Evolutionary conservation across 805 yeast genomes (phyloP), one percentile per base, ranked within the genome.

Genomic region (Geotrichum ghanense): DNA sequence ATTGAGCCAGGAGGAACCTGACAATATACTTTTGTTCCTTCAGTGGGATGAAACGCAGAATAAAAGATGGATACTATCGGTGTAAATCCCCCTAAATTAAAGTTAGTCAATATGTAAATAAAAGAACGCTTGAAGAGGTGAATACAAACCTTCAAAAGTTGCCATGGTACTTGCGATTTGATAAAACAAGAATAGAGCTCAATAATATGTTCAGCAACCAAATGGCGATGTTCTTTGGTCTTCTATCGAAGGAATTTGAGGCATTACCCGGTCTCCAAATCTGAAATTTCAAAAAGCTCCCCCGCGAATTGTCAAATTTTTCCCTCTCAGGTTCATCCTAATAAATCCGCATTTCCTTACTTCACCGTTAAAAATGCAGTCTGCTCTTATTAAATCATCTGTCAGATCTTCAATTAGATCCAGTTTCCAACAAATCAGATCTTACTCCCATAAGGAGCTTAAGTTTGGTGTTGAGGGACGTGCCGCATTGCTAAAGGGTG

Each of bases 401-500:
- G 42, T 46, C 34, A 44, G 53, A 41, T 42, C 51, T 21, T 49
- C 53, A 22, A 44, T 23, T 31, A 44, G 48, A 34, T 42, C 49
- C 26, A 23, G 52, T 27, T 51, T 50, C 37, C 54, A 56, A 22
- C 53, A 54, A 43, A 64, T 64, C 46, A 66, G 70, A 47, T 46
- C 51, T 51, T 61, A 58, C 53, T 61, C 67, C 40, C 95, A 89
- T 78, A 92, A 92, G 71, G 97, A 90, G 65, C 76, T 90, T 63
- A 87, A 84, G 70, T 92, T 92, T 63, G 97, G 97, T 51, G 95
- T 90, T 51, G 96, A 89, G 64, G 97, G 96, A 57, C 80, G 98
- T 68, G 95, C 97, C 44, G 87, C 97, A 39, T 72, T 90, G 17
- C 72, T 92, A 57, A 83, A 78, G 62, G 98, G 98, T 69, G 97